phyloP scores from a whole-genome alignment of 805 yeast species.

The Hanseniaspora taiwanica region DNA sequence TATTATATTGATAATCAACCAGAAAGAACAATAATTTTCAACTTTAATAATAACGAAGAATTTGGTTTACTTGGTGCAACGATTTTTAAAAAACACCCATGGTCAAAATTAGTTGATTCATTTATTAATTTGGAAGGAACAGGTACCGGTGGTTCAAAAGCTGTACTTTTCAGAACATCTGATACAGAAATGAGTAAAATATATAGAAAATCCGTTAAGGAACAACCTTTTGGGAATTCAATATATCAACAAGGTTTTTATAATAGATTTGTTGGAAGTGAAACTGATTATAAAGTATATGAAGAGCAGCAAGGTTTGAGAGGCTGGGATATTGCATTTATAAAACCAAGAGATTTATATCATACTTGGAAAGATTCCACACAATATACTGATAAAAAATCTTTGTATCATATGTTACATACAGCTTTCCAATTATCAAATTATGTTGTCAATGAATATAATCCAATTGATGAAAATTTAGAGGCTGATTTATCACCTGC shows the following conservation, averaged over 20 bases:
- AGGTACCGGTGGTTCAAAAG: slow-evolving; percentile 71
- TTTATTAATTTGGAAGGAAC: slow-evolving; percentile 85
- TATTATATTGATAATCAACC: slow-evolving; percentile 40
- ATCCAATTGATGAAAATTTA: slow-evolving; percentile 18
- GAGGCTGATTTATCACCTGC: slow-evolving; percentile 29
- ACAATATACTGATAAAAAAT: slow-evolving; percentile 44
- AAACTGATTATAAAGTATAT: slow-evolving; percentile 77
- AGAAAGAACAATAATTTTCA: slow-evolving; percentile 58
- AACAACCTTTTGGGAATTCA: slow-evolving; percentile 63
- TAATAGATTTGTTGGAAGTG: slow-evolving; percentile 55
- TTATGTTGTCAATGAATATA: slow-evolving; percentile 30
- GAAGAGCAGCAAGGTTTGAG: slow-evolving; percentile 45
- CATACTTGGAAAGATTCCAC: slow-evolving; percentile 70
- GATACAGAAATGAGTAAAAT: slow-evolving; percentile 58
- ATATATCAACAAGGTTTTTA: slow-evolving; percentile 78
- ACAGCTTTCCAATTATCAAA: slow-evolving; percentile 49
- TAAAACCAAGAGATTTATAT: slow-evolving; percentile 68
- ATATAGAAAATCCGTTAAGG: slow-evolving; percentile 38
- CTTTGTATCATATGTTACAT: slow-evolving; percentile 77
- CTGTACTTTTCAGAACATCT: slow-evolving; percentile 72
- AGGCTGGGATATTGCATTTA: slow-evolving; percentile 86
- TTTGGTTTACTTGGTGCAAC: slow-evolving; percentile 76
- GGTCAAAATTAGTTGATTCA: slow-evolving; percentile 47
- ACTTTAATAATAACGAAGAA: slow-evolving; percentile 84
- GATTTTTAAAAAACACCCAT: slow-evolving; percentile 52